A percentile compares a stretch with the other conserved stretches of the same genome.
phyloP scores from a whole-genome alignment of 768 basidiomycete species.

The Boletus rufocinnamomeus region DNA sequence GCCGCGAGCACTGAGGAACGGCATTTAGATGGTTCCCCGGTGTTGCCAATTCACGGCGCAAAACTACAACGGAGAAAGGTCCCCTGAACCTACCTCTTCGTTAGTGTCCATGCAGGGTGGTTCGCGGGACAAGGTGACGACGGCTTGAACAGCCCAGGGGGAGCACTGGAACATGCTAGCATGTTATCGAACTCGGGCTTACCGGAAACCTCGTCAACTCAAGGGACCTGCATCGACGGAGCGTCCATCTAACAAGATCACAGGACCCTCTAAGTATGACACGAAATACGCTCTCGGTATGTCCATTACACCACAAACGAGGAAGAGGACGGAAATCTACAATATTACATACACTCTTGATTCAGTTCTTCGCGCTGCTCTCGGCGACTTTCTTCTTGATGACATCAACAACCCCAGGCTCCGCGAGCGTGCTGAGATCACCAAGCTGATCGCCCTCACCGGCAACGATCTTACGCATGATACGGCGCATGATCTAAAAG shows the following conservation, averaged over 20 bases:
- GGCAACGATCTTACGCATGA: constrained; percentile 94
- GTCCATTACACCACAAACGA: not conserved
- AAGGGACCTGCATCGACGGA: not conserved
- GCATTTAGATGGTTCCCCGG: too few relatives aligned
- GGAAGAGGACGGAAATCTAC: not conserved
- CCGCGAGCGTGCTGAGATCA: constrained; percentile 90
- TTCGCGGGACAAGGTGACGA: not conserved
- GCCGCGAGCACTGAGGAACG: too few relatives aligned
- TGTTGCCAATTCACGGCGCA: too few relatives aligned
- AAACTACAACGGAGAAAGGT: too few relatives aligned
- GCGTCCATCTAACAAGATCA: not conserved
- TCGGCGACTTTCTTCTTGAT: constrained; percentile 80
- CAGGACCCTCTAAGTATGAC: not conserved
- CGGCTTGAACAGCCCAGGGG: not conserved
- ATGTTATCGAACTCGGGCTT: too few relatives aligned
- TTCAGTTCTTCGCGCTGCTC: constrained; percentile 26
- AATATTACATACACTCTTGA: not conserved
- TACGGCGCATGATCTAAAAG: constrained; percentile 84
- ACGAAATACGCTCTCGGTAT: not conserved
- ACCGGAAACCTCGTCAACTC: not conserved
- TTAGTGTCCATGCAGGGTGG: not conserved
- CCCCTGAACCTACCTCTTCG: not conserved
- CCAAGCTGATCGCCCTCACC: constrained; percentile 95
- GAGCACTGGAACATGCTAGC: too few relatives aligned
- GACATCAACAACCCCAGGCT: constrained; percentile 80